Percentiles rank a stretch among this genome's conserved stretches.
These are phyloP conservation scores for Colletotrichum kahawae DNA, from an alignment of 2,329 filamentous ascomycete genomes.

Conservation along the genomic window DNA sequence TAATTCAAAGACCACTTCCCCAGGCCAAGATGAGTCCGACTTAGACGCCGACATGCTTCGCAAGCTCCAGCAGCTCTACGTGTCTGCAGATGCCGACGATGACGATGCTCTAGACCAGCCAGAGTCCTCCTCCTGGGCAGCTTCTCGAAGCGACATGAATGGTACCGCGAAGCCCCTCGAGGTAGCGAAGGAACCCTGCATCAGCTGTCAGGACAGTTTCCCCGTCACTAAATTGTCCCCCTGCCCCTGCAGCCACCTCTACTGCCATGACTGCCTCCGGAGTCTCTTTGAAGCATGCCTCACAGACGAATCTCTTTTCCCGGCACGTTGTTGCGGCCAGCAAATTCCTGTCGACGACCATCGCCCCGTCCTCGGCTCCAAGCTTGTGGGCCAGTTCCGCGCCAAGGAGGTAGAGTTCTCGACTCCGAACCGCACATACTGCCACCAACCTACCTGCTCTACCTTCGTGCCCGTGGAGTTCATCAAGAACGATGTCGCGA, in stretches of 20 bases:
- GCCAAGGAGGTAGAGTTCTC: constrained; percentile 54
- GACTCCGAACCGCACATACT: constrained; percentile 56
- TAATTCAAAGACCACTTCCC: not conserved
- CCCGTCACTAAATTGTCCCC: not conserved
- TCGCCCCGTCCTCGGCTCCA: not conserved
- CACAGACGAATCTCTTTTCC: constrained; percentile 57
- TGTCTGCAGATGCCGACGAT: not conserved
- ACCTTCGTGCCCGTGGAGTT: constrained; percentile 45
- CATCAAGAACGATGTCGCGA: constrained; percentile 38
- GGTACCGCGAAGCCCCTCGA: not conserved
- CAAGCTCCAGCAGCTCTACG: not conserved
- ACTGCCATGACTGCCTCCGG: constrained; percentile 54
- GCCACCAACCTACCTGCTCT: constrained; percentile 46
- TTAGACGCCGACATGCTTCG: not conserved
- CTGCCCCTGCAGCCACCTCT: constrained; percentile 49
- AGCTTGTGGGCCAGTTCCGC: constrained; percentile 39
- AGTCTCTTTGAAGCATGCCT: constrained; percentile 48
- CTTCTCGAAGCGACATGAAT: not conserved
- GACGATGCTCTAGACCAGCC: not conserved
- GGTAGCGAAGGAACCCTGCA: not conserved
- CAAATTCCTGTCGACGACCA: constrained; percentile 39
- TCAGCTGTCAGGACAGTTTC: not conserved
- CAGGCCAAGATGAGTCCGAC: not conserved
- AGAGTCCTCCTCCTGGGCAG: not conserved
- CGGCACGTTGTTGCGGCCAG: constrained; percentile 56